Percentiles rank a stretch among this genome's conserved stretches.
These are phyloP conservation scores for Hirschioporus abietinus DNA, from an alignment of 768 basidiomycete species.

Conservation along the genomic window DNA sequence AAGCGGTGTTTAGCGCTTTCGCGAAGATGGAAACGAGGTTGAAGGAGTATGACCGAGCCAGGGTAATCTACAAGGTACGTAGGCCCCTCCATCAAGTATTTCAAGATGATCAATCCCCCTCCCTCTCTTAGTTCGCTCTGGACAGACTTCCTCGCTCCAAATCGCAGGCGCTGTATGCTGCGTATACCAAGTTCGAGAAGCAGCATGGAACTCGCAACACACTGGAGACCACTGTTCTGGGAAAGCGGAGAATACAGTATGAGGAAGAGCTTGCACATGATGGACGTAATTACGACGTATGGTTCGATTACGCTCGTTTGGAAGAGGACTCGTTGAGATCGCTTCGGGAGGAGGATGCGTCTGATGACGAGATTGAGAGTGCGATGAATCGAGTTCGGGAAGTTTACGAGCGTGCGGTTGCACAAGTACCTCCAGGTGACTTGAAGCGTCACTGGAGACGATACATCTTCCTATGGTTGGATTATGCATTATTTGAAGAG, in stretches of 20 bases:
- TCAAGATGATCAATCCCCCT: conserved; percentile 4
- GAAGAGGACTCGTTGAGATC: conserved; percentile 86
- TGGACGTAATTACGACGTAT: conserved; percentile 92
- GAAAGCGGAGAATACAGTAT: conserved; percentile 97
- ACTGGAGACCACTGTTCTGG: conserved; percentile 89
- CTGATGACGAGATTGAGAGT: conserved; percentile 61
- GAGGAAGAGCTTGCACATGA: conserved; percentile 94
- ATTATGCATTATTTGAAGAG: conserved; percentile 97
- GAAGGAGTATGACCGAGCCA: conserved; percentile 94
- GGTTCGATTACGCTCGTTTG: conserved; percentile 94
- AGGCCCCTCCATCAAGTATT: background rate
- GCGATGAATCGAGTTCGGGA: conserved; percentile 73
- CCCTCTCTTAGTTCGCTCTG: conserved; percentile 95
- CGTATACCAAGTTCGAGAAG: conserved; percentile 97
- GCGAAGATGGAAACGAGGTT: conserved; percentile 96
- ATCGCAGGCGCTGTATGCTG: conserved; percentile 79
- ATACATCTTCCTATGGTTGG: conserved; percentile 89
- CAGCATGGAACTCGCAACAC: conserved; percentile 88
- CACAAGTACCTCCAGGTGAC: conserved; percentile 88
- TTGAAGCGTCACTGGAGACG: conserved; percentile 92
- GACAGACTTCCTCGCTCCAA: conserved; percentile 89
- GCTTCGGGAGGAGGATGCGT: conserved; percentile 68
- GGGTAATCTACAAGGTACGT: conserved; percentile 92
- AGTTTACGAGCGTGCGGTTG: conserved; percentile 92
- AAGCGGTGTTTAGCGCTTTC: conserved; percentile 89